Evolutionary conservation across 2,329 filamentous ascomycete genomes (phyloP), one percentile per base, ranked within the genome.

Genomic region (Aspergillus sp.): DNA sequence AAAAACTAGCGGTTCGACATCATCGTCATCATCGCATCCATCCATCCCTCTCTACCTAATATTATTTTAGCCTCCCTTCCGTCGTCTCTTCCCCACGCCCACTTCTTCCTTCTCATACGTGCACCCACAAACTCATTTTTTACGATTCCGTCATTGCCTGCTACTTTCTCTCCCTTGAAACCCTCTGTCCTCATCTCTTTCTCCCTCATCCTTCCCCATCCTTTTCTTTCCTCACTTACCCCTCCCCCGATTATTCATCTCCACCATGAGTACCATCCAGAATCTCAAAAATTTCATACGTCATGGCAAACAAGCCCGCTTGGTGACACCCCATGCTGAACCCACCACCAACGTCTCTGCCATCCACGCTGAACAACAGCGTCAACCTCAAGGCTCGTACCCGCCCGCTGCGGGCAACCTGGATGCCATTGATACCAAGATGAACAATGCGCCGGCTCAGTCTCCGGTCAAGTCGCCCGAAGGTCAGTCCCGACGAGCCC

Each of bases 231-330:
- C 22, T 22, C 7, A 22, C 48, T 26, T 20, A 17, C 50, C 40
- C 36, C 35, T 42, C 46, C 44, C 30, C 38, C 26, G 33, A 20
- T 35, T 41, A 47, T 44, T 51, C 38, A 17, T 49, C 24, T 24
- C 20, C 60, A 66, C 42, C 67, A 86, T 86, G 83, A 84, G 81
- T 65, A 83, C 83, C 44, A 95, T 96, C 77, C 93, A 96, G 78
- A 94, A 94, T 71, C 84, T 96, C 65, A 96, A 97, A 77, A 96
- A 96, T 76, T 95, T 97, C 76, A 94, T 97, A 76, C 89, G 93
- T 61, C 93, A 96, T 80, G 93, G 93, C 75, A 96, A 96, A 79
- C 91, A 96, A 80, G 93, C 91, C 63, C 88, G 90, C 61, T 80
- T 79, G 59, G 81, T 82, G 60, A 80, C 84, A 51, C 77, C 79